Evolutionary conservation across 2,329 filamentous ascomycete species (phyloP).

Genomic region (Penicillium sp.): DNA sequence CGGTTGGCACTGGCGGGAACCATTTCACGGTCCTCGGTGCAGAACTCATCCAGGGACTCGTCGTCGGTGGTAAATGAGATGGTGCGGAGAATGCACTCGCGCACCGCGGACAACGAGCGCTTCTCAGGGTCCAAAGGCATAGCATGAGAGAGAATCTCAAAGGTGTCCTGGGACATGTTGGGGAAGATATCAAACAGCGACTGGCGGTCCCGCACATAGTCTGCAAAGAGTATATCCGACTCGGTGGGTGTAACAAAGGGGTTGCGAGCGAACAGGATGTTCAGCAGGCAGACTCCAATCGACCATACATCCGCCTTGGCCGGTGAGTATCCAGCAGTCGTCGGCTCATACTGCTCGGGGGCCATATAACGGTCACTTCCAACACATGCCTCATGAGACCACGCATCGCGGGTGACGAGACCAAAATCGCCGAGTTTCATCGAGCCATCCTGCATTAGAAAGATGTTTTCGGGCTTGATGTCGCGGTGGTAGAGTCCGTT

Average conservation of each 20-base stretch:
- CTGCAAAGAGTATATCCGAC: slow-evolving; percentile 85
- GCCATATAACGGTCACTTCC: slow-evolving; percentile 99
- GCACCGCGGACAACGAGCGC: slow-evolving; percentile 72
- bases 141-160: slow-evolving; percentile 83
- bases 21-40: slow-evolving; percentile 68
- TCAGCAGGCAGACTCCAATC: slow-evolving; percentile 91
- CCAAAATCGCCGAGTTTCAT: slow-evolving; percentile 98
- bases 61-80: slow-evolving; percentile 92
- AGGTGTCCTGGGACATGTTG: slow-evolving; percentile 97
- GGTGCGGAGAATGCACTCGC: slow-evolving; percentile 69
- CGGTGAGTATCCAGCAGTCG: slow-evolving; percentile 80
- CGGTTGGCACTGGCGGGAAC: slow-evolving; percentile 79
- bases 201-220: slow-evolving; percentile 89
- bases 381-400: slow-evolving; percentile 88
- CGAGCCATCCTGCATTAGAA: slow-evolving; percentile 73
- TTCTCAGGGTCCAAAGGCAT: slow-evolving; percentile 86
- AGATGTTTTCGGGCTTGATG: slow-evolving; percentile 99
- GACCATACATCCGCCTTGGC: slow-evolving; percentile 95
- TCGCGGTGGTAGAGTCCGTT: slow-evolving; percentile 93
- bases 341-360: slow-evolving; percentile 92
- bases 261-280: slow-evolving; percentile 94
- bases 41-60: slow-evolving; percentile 89
- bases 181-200: slow-evolving; percentile 97
- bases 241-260: slow-evolving; percentile 87
- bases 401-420: slow-evolving; percentile 78